phyloP scores from a whole-genome alignment of 2,329 filamentous ascomycete genomes.

The Xylaria sp. region DNA sequence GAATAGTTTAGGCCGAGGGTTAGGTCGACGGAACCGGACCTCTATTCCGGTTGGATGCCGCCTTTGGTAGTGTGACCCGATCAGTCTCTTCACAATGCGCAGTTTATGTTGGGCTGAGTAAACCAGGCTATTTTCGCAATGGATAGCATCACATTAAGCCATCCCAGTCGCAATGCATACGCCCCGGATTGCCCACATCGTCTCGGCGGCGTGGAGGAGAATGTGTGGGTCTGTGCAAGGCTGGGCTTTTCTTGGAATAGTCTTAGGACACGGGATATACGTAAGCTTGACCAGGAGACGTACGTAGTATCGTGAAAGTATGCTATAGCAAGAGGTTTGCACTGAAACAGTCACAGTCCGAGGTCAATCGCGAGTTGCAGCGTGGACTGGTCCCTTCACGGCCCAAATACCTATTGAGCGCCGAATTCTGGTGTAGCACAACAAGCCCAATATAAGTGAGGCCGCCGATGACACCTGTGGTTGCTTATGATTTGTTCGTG shows the following conservation, averaged over 20 bases:
- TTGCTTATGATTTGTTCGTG: not conserved
- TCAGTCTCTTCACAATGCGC: too few species aligned
- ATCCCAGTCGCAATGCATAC: not conserved
- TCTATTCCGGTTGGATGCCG: constrained; percentile 2
- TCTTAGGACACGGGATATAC: constrained; percentile 1
- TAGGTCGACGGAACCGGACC: not conserved
- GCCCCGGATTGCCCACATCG: not conserved
- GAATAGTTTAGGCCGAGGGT: not conserved
- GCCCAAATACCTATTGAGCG: not conserved
- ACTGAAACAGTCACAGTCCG: not conserved
- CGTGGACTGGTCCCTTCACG: not conserved
- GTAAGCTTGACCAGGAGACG: not conserved
- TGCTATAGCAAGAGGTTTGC: not conserved
- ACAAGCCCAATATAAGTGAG: not conserved
- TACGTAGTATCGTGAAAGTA: not conserved
- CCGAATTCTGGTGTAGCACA: not conserved
- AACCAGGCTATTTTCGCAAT: too few species aligned
- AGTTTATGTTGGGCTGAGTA: too few species aligned
- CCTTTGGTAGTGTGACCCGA: too few species aligned
- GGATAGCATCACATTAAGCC: not conserved
- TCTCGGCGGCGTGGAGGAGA: not conserved
- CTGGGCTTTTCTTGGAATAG: constrained; percentile 4
- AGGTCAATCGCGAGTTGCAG: not conserved
- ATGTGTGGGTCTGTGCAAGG: constrained; percentile 1
- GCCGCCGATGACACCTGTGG: not conserved